Conservation (phyloP, 2,329 filamentous ascomycete genomes). For the Lizonia empirigonia region DNA sequence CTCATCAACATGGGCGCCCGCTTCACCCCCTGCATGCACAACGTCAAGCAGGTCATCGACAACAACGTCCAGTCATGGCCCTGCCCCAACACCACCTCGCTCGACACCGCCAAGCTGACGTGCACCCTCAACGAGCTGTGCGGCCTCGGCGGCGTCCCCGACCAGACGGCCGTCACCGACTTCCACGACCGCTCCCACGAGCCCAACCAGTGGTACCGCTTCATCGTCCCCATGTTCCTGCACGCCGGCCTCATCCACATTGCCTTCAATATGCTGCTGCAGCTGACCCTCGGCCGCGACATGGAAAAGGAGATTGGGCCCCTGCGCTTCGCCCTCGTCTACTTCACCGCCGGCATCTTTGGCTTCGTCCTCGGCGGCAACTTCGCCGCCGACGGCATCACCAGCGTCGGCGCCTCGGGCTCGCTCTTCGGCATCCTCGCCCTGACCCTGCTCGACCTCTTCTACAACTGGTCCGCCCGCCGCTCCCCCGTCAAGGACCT, state of each 20-base stretch:
- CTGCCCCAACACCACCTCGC: slow-evolving; percentile 75
- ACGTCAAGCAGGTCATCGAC: slow-evolving; percentile 68
- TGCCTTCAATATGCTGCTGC: slow-evolving; percentile 90
- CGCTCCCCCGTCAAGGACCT: slow-evolving; percentile 79
- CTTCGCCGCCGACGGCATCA: slow-evolving; percentile 79
- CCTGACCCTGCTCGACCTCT: slow-evolving; percentile 81
- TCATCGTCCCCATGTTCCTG: slow-evolving; percentile 94
- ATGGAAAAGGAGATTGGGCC: slow-evolving; percentile 91
- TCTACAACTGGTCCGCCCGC: slow-evolving; percentile 90
- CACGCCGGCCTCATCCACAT: slow-evolving; percentile 95
- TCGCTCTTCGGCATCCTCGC: slow-evolving; percentile 91
- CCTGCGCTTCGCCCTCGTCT: slow-evolving; percentile 86
- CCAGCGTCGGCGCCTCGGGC: slow-evolving; percentile 86
- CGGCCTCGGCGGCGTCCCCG: slow-evolving; percentile 77
- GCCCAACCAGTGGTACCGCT: slow-evolving; percentile 96
- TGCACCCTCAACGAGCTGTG: slow-evolving; percentile 83
- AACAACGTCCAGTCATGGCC: slow-evolving; percentile 64
- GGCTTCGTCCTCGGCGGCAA: slow-evolving; percentile 95
- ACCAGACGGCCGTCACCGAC: slow-evolving; percentile 60
- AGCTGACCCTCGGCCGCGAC: slow-evolving; percentile 86
- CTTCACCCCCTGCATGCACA: slow-evolving; percentile 94
- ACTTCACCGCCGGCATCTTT: slow-evolving; percentile 90
- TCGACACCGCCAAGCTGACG: slow-evolving; percentile 58
- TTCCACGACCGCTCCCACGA: slow-evolving; percentile 63
- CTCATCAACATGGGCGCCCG: slow-evolving; percentile 97